Evolutionary conservation across 257 asterid genomes (phyloP), one percentile per base, ranked within the genome.

Genomic region (Linderniella brevidens): DNA sequence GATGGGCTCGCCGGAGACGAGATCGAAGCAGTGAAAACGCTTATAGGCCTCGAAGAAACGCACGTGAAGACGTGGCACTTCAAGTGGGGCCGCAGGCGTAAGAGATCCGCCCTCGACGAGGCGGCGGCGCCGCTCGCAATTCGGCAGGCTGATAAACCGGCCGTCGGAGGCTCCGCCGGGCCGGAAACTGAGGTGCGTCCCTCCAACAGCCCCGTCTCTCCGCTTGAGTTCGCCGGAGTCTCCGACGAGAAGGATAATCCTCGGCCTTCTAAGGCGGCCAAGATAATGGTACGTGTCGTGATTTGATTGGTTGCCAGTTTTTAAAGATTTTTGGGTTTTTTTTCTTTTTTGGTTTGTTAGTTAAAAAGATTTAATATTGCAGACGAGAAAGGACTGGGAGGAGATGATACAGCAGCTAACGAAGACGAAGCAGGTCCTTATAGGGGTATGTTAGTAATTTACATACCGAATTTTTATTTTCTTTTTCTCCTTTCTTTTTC

Each of bases 181-280:
- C 32, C 32, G 32, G 15, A 40, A 40, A 3, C 19, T 12, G 53
- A 36, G 18, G 18, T 9, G 7, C 13, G 38, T 53, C 18, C 18
- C 55, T 12, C 58, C 29, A 19, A 40, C 13, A 74, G 81, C 35
- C 81, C 81, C 9, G 53, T 59, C 9, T 63, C 78, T 17, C 81
- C 81, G 19, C 59, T 74, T 16, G 51, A 66, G 15, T 67, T 69
- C 50, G 48, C 63, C 32, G 32, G 32, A 2, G 32, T 25, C 50
- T 67, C 78, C 20, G 73, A 70, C 41, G 73, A 67, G 10, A 70
- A 61, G 55, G 46, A 61, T 13, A 63, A 56, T 16, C 65, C 39
- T 56, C 38, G 52, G 50, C 54, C 49, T 12, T 44, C 44, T 0
- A 48, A 43, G 35, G 41, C 0, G 13, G 54, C 25, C 47, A 60